phyloP scores from a whole-genome alignment of 768 basidiomycete genomes.

The Suillus tomentosus region DNA sequence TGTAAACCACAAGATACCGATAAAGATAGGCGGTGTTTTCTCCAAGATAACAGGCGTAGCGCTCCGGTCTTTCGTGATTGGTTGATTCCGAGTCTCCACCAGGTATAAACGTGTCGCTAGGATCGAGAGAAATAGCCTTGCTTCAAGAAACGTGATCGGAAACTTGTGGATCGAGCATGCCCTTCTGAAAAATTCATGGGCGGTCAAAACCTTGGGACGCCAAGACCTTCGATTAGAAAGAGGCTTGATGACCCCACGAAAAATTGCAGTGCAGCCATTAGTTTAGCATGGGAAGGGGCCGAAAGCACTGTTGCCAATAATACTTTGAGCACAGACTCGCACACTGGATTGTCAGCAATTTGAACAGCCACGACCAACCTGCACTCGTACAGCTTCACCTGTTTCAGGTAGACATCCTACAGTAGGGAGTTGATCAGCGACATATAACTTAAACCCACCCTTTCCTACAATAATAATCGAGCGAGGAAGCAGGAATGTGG shows the following conservation, averaged over 20 bases:
- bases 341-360: too few relatives aligned
- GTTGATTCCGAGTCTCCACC: not conserved
- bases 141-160: not conserved
- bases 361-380: too few relatives aligned
- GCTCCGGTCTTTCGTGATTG: not conserved
- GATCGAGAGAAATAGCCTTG: not conserved
- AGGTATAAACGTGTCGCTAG: not conserved
- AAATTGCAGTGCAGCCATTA: not conserved
- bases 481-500: not conserved
- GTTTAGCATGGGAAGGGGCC: not conserved
- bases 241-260: not conserved
- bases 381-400: not conserved
- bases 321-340: not conserved
- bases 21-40: not conserved
- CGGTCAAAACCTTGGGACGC: not conserved
- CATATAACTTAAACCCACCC: not conserved
- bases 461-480: not conserved
- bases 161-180: not conserved
- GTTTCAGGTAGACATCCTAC: not conserved
- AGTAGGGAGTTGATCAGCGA: not conserved
- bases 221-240: not conserved
- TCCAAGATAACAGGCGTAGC: not conserved
- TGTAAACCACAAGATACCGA: not conserved
- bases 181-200: not conserved
- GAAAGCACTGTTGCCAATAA: not conserved